These are phyloP conservation scores for Paecilomyces sp. DNA, from an alignment of 2,329 filamentous ascomycete species.

Conservation along the genomic window DNA sequence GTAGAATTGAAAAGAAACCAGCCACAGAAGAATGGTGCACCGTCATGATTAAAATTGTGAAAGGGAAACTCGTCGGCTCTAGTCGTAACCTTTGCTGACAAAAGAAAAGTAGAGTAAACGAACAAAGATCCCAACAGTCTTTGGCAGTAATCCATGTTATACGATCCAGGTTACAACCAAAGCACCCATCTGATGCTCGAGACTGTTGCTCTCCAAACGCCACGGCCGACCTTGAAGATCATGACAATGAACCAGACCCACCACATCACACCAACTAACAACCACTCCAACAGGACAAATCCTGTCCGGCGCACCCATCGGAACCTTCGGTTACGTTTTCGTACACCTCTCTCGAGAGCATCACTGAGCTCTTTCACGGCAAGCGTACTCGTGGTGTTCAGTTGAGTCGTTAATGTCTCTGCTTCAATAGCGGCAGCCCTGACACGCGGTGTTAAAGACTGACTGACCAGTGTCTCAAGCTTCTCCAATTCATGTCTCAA, in stretches of 20 bases:
- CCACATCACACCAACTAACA: constrained; percentile 85
- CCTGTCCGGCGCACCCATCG: constrained; percentile 68
- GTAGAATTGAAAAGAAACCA: not conserved
- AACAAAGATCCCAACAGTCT: not conserved
- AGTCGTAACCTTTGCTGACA: not conserved
- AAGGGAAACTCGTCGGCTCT: not conserved
- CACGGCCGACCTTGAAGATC: constrained; percentile 59
- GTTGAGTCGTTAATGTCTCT: constrained; percentile 67
- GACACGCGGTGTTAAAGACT: constrained; percentile 51
- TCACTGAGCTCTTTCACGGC: constrained; percentile 76
- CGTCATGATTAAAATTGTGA: not conserved
- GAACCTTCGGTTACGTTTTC: constrained; percentile 66
- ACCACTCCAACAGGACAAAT: constrained; percentile 82
- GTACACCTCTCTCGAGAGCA: constrained; percentile 60
- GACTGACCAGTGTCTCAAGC: constrained; percentile 41
- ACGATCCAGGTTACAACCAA: constrained; percentile 53
- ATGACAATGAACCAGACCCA: constrained; percentile 87
- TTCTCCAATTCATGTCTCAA: constrained; percentile 37
- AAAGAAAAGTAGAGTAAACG: not conserved
- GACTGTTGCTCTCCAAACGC: constrained; percentile 54
- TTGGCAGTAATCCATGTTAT: not conserved
- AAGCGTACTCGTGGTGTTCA: constrained; percentile 69
- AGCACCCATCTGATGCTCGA: constrained; percentile 69
- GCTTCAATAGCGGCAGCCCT: constrained; percentile 67
- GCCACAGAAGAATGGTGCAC: not conserved